Base-by-base conservation (phyloP, 176 grass and related monocot genomes). In the Aegilops longissima region DNA sequence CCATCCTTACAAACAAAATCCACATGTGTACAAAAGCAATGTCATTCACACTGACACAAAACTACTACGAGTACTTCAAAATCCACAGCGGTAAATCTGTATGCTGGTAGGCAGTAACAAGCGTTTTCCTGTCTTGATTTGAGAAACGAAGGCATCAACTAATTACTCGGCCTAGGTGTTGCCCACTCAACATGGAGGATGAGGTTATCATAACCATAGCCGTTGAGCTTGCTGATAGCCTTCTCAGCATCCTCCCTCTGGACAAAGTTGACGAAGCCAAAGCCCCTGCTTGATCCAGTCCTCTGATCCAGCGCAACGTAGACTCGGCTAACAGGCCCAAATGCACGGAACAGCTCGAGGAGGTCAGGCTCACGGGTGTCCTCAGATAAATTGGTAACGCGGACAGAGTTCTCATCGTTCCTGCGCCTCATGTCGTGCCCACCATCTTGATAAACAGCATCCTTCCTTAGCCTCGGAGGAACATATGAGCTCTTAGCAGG, bases 121-220 rank as follows among this genome's bases (percentile, higher is more conserved):
- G 18, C 51, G 17, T 52, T 6, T 52, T 5, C 5, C 14, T 52
- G 49, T 52, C 1, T 18, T 54, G 51, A 7, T 54, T 18, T 54
- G 16, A 18, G 51, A 54, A 54, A 54, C 51, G 16, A 54, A 54
- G 51, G 6, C 18, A 21, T 7, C 51, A 74, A 27, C 71, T 88
- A 93, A 51, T 95, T 95, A n/a, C 12, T 73, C 24, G 94, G 94
- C 83, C 91, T 86, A 11, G 94, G 94, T 13, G 94, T 89, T 33
- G 94, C 94, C 94, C 90, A 94, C 80, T 97, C 94, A 7, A 97
- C 94, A n/a, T 92, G 79, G 16, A 97, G 87, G 87, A 97, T 97
- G 69, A 97, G 90, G 78, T 97, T 97, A 76, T 97, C 94, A 70
- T 97, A 97, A 36, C 94, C 94, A 80, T 97, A 97, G 2, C 94